Evolutionary conservation across 2,329 filamentous ascomycete species (phyloP), one percentile per base, ranked within the genome.

Genomic region (Rhinocladiella similis): DNA sequence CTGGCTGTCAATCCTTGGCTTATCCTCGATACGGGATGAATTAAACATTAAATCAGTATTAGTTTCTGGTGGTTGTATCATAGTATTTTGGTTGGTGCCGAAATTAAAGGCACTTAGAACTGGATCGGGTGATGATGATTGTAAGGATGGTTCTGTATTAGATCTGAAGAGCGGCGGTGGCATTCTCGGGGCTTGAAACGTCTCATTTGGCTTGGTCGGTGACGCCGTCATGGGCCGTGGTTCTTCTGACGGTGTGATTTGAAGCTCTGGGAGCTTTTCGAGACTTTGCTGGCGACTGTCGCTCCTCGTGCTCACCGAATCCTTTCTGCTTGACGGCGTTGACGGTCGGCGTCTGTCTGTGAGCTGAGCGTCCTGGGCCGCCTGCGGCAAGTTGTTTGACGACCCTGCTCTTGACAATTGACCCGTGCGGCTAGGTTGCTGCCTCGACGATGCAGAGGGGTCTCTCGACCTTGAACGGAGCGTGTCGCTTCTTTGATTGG

Each of bases 391-490:
- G 22, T 52, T 50, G 16, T 58, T 52, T 50, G 55, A 56, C 3
- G 57, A 57, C 41, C 46, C 52, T 50, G 39, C 55, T 56, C 59
- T 58, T 58, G 47, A 47, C 19, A 56, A 36, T 9, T 47, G 49
- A 27, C 48, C 35, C 6, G 46, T 43, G 16, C 47, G 57, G 45
- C 50, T 55, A n/a, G n/a, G n/a, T n/a, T 38, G 47, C 22, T 42
- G 43, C 13, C 36, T 14, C n/a, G 33, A 36, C 3, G 39, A 43
- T 50, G 43, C 55, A 5, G 47, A 36, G 9, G 54, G 47, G 36
- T 57, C 60, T 29, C 59, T 56, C 27, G 67, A 65, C 33, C 62
- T 63, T 3, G 59, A 57, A 2, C 61, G 55, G 29, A 66, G 58
- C 9, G 43, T 51, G 12, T 57, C 54, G 20, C 51, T 56, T 22